Conservation (phyloP, 371 early-diverging fungal genomes). For the Synchytrium microbalum region DNA sequence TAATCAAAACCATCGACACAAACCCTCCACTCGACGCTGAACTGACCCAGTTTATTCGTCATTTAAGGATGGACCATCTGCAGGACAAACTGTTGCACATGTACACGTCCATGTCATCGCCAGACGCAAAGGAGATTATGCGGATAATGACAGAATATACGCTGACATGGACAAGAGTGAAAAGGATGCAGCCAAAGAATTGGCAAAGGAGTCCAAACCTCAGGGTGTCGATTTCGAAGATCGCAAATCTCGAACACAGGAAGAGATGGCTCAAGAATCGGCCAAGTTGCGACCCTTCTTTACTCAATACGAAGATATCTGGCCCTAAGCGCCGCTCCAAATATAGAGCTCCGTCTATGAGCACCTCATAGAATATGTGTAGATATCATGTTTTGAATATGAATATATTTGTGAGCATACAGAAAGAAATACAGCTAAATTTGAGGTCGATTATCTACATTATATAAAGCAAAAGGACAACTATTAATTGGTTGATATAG, state of each 20-base stretch:
- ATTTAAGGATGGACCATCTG: conserved; percentile 63
- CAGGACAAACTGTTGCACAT: conserved; percentile 92
- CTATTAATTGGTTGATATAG: too few relatives aligned
- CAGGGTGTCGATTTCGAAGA: conserved; percentile 59
- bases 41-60: conserved; percentile 7
- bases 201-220: neutral
- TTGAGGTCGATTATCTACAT: too few relatives aligned
- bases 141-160: conserved; percentile 85
- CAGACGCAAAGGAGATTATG: conserved; percentile 69
- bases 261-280: conserved; percentile 79
- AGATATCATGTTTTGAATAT: too few relatives aligned
- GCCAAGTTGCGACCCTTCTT: conserved; percentile 45
- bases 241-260: conserved; percentile 52
- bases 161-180: conserved; percentile 55
- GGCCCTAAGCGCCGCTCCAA: too few relatives aligned
- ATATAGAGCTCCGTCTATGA: too few relatives aligned
- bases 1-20: conserved; percentile 7
- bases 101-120: conserved; percentile 94
- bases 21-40: conserved; percentile 3
- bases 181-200: conserved; percentile 21
- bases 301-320: conserved; percentile 16
- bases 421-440: too few relatives aligned
- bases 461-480: too few relatives aligned
- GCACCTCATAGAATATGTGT: too few relatives aligned
- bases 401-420: too few relatives aligned